A percentile compares a stretch with the other conserved stretches of the same genome.
These are phyloP conservation scores for Kurtzmaniella quercitrusa DNA, from an alignment of 1,139 yeast genomes.

Conservation along the genomic window DNA sequence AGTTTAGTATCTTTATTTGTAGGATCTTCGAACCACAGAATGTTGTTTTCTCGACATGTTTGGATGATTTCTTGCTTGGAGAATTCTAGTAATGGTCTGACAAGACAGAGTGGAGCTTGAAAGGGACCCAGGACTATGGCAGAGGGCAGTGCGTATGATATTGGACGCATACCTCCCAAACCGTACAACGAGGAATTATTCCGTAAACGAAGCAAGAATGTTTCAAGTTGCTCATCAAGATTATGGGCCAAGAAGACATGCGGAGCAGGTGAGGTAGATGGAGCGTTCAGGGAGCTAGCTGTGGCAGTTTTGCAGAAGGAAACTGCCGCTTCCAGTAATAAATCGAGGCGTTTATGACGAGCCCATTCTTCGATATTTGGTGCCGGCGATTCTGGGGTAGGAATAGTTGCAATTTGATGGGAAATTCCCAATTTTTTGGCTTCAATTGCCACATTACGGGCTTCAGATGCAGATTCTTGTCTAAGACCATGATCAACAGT, in stretches of 20 bases:
- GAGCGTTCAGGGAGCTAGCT: neutral
- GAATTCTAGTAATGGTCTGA: slow-evolving; percentile 53
- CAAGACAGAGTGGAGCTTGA: slow-evolving; percentile 14
- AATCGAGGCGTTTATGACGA: slow-evolving; percentile 46
- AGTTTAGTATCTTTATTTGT: slow-evolving; percentile 54
- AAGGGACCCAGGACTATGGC: slow-evolving; percentile 21
- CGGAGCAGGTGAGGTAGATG: slow-evolving; percentile 11
- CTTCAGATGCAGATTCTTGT: slow-evolving; percentile 44
- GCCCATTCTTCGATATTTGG: slow-evolving; percentile 56
- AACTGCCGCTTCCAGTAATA: slow-evolving; percentile 19
- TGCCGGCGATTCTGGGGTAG: slow-evolving; percentile 8
- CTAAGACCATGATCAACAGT: slow-evolving; percentile 60
- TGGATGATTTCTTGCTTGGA: slow-evolving; percentile 41
- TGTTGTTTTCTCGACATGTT: slow-evolving; percentile 36
- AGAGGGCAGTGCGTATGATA: neutral
- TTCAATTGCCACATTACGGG: slow-evolving; percentile 30
- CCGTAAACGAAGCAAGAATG: slow-evolving; percentile 54
- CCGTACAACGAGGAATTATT: slow-evolving; percentile 60
- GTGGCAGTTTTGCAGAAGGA: neutral
- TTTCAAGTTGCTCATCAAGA: slow-evolving; percentile 68
- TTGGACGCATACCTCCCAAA: slow-evolving; percentile 35
- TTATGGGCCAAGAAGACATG: slow-evolving; percentile 63
- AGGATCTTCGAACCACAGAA: slow-evolving; percentile 66
- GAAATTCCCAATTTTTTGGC: slow-evolving; percentile 35
- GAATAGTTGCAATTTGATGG: slow-evolving; percentile 19